Evolutionary conservation across 257 asterid genomes (phyloP).

Genomic region (Solanum chilense): DNA sequence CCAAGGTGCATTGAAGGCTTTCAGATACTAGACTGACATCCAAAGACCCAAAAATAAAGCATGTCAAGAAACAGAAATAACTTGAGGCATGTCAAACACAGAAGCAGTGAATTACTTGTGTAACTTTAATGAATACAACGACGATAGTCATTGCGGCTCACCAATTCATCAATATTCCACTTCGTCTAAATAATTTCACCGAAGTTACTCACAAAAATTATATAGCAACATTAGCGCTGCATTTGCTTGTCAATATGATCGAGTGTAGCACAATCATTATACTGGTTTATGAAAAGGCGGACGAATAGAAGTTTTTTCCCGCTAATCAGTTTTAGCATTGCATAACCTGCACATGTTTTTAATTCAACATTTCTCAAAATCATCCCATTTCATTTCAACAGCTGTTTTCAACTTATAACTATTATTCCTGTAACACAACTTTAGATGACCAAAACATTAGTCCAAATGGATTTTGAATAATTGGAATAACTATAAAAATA

Average conservation of each 20-base stretch:
- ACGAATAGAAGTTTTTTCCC: background rate
- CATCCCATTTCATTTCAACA: conserved; percentile 23
- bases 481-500: background rate
- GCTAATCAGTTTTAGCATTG: conserved; percentile 12
- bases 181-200: background rate
- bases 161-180: background rate
- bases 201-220: background rate
- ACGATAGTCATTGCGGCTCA: background rate
- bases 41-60: background rate
- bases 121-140: background rate
- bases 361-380: conserved; percentile 13
- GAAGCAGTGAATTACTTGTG: background rate
- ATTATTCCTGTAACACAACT: conserved; percentile 51
- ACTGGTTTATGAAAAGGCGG: background rate
- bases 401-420: conserved; percentile 21
- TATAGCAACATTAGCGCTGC: background rate
- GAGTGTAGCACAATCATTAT: background rate
- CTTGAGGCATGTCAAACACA: background rate
- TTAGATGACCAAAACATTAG: conserved; percentile 43
- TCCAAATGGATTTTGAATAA: conserved; percentile 10
- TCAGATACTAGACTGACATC: background rate
- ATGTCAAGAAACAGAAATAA: background rate
- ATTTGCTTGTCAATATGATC: background rate
- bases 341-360: conserved; percentile 5
- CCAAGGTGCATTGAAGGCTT: background rate